phyloP scores from a whole-genome alignment of 2,329 filamentous ascomycete genomes.

The Claviceps maximensis region DNA sequence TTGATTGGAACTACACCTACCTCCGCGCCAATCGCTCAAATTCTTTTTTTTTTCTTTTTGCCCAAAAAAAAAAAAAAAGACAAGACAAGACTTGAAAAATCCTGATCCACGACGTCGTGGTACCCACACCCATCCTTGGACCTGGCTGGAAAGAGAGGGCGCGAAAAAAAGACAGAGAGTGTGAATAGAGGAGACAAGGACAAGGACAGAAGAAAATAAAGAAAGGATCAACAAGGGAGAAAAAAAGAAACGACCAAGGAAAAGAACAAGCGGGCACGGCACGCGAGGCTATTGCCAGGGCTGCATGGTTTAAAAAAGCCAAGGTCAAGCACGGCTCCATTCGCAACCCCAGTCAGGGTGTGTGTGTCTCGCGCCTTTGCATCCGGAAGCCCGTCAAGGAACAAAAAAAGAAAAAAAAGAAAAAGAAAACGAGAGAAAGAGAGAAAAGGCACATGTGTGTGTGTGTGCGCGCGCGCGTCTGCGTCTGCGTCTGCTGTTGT shows the following conservation, averaged over 20 bases:
- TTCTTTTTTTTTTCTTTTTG: neutral
- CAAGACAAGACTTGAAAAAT: neutral
- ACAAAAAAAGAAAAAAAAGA: neutral
- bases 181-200: neutral
- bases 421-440: neutral
- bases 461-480: neutral
- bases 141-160: neutral
- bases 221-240: neutral
- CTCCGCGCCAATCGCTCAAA: neutral
- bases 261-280: constrained; percentile 2
- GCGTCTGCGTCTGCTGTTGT: neutral
- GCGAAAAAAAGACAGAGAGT: neutral
- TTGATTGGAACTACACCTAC: neutral
- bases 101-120: neutral
- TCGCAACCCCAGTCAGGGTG: constrained; percentile 5
- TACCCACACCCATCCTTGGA: neutral
- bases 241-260: neutral
- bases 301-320: constrained; percentile 1
- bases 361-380: constrained; percentile 7
- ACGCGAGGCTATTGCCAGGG: constrained; percentile 4
- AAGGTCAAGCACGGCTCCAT: constrained; percentile 3
- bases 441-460: neutral
- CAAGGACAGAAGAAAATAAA: neutral
- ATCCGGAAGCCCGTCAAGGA: constrained; percentile 7
- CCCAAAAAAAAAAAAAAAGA: neutral